Evolutionary conservation across 306 rosid genomes (phyloP).

Genomic region (Sophora flavescens): DNA sequence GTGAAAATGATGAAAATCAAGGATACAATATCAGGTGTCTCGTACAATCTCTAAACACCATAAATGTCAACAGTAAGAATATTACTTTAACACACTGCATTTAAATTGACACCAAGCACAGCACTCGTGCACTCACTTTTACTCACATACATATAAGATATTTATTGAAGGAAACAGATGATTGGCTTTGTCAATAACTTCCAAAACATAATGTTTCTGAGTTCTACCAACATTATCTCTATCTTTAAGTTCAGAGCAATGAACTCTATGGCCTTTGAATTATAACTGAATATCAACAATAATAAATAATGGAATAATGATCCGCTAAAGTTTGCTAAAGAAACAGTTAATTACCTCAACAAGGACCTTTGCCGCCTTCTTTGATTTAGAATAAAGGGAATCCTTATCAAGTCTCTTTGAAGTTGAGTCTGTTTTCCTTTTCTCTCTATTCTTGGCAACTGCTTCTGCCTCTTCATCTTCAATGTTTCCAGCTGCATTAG

Average conservation of each 20-base stretch:
- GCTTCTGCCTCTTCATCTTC: conserved; percentile 70
- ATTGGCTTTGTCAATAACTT: conserved; percentile 12
- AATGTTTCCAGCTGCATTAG: conserved; percentile 61
- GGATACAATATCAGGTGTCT: background rate
- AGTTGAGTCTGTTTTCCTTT: conserved; percentile 49
- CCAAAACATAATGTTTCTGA: background rate
- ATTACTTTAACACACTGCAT: background rate
- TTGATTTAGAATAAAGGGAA: conserved; percentile 56
- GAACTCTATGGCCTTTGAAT: conserved; percentile 21
- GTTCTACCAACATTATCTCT: conserved; percentile 11
- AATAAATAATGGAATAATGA: background rate
- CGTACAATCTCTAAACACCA: conserved; percentile 3
- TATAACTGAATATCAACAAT: conserved; percentile 24
- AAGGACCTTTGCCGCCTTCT: conserved; percentile 67
- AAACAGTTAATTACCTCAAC: background rate
- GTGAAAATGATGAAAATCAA: conserved; percentile 39
- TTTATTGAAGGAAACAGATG: conserved; percentile 3
- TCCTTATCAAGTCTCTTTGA: conserved; percentile 63
- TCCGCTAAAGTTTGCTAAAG: background rate
- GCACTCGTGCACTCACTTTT: background rate
- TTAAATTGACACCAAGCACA: conserved; percentile 7
- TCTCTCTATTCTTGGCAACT: conserved; percentile 46
- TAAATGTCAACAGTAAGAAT: background rate
- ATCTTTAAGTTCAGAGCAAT: conserved; percentile 23
- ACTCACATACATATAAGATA: background rate